A percentile compares a stretch with the other conserved stretches of the same genome.
phyloP scores from a whole-genome alignment of 495 filamentous ascomycete species.

The Saxophila tyrrhenica region DNA sequence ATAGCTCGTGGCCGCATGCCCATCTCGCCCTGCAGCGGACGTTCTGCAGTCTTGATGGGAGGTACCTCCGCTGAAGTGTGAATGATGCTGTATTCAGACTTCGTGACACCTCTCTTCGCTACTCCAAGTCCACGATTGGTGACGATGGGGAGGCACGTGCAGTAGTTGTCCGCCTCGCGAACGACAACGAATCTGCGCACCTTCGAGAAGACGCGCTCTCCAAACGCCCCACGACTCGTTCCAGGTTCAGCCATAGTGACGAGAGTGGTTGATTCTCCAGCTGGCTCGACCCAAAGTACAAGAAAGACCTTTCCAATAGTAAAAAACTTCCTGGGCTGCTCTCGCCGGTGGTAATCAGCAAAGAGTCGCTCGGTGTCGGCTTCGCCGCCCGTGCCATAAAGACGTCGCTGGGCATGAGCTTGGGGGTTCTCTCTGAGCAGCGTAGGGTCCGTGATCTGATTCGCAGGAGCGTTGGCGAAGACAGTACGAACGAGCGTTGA shows the following conservation, averaged over 20 bases:
- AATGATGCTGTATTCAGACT: conserved; percentile 24
- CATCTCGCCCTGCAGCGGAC: neutral
- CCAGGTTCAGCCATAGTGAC: conserved; percentile 8
- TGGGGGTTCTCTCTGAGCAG: too few relatives aligned
- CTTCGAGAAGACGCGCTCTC: conserved; percentile 17
- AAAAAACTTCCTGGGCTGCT: conserved; percentile 1
- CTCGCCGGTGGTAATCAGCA: neutral
- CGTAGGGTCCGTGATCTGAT: too few relatives aligned
- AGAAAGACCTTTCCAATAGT: conserved; percentile 5
- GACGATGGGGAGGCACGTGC: conserved; percentile 17
- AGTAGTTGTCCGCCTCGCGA: conserved; percentile 15
- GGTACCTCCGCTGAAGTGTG: conserved; percentile 13
- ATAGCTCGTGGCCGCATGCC: conserved; percentile 10
- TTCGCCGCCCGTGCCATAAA: neutral
- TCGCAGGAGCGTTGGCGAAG: too few relatives aligned
- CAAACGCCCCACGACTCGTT: neutral
- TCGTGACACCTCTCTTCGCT: conserved; percentile 10
- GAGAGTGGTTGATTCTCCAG: conserved; percentile 8
- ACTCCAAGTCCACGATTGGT: conserved; percentile 20
- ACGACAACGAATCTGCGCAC: conserved; percentile 24
- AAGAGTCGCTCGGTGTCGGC: conserved; percentile 4
- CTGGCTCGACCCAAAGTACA: conserved; percentile 20
- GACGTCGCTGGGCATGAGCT: too few relatives aligned
- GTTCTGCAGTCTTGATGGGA: conserved; percentile 3
- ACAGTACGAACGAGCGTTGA: too few relatives aligned